phyloP scores from a whole-genome alignment of 345 rosid genomes.

The Rhizophora apiculata region DNA sequence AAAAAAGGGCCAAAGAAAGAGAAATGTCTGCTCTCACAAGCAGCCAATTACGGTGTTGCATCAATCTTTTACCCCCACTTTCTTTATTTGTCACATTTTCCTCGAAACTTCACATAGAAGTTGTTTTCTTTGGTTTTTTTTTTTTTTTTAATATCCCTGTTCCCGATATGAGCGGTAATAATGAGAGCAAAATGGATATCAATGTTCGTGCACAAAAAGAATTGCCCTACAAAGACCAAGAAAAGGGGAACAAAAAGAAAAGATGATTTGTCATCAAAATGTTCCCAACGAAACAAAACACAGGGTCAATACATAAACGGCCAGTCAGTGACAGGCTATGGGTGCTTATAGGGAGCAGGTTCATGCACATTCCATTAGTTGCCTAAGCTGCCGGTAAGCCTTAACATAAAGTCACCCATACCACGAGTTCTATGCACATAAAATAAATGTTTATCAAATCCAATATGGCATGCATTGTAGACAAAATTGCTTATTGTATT shows the following conservation, averaged over 20 bases:
- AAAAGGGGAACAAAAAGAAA: neutral
- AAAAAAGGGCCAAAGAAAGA: constrained; percentile 38
- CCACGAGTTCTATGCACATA: constrained; percentile 2
- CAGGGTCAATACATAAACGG: neutral
- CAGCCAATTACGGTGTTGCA: constrained; percentile 39
- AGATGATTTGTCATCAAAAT: constrained; percentile 8
- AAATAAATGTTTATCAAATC: constrained; percentile 4
- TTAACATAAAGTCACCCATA: constrained; percentile 6
- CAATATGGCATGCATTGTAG: constrained; percentile 1
- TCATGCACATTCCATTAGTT: constrained; percentile 23
- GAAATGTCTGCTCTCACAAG: constrained; percentile 56
- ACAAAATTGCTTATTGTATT: constrained; percentile 27
- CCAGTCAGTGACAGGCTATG: constrained; percentile 11
- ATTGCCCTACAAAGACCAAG: neutral
- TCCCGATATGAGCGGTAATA: neutral
- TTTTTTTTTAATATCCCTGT: constrained; percentile 2
- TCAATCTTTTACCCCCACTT: constrained; percentile 21
- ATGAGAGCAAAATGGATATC: too few species aligned
- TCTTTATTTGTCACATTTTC: constrained; percentile 1
- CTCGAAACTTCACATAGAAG: constrained; percentile 32
- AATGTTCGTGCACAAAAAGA: too few species aligned
- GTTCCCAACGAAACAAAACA: constrained; percentile 14
- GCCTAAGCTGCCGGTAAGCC: constrained; percentile 14
- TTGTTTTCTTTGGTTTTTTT: neutral
- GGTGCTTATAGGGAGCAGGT: constrained; percentile 16